Conservation (phyloP, 768 basidiomycete species). For the Paxillus rubicundulus region DNA sequence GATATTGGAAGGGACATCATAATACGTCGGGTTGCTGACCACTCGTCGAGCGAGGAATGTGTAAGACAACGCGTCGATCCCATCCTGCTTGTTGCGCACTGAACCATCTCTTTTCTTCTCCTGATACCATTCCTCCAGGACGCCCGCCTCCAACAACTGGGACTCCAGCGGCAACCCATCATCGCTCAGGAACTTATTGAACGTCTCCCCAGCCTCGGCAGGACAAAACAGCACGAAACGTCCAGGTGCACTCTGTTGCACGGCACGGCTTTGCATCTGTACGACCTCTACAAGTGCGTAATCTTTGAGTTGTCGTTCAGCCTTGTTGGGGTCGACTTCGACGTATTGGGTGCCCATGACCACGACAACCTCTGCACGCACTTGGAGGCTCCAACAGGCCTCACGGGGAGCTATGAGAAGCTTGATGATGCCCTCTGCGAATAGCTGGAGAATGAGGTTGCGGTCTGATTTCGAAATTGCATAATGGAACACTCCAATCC, state of each 20-base stretch:
- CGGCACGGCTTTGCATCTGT: conserved; percentile 88
- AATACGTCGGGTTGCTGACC: conserved; percentile 80
- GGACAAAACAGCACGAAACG: conserved; percentile 89
- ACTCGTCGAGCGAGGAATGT: conserved; percentile 76
- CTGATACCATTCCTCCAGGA: conserved; percentile 48
- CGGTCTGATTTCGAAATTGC: conserved; percentile 68
- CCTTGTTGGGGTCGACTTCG: conserved; percentile 42
- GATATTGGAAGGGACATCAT: conserved; percentile 49
- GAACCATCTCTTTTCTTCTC: conserved; percentile 36
- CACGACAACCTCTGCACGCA: conserved; percentile 76
- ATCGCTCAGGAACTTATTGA: conserved; percentile 72
- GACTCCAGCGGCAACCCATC: conserved; percentile 93
- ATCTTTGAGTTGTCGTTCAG: conserved; percentile 70
- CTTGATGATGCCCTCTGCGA: conserved; percentile 72
- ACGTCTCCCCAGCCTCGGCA: conserved; percentile 76
- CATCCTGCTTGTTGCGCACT: conserved; percentile 57
- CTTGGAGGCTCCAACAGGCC: conserved; percentile 85
- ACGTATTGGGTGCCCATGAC: conserved; percentile 93
- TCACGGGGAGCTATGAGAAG: conserved; percentile 83
- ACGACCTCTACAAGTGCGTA: conserved; percentile 81
- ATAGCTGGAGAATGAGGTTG: conserved; percentile 73
- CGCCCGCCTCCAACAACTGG: conserved; percentile 50
- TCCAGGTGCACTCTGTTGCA: conserved; percentile 57
- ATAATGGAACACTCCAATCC: conserved; percentile 85
- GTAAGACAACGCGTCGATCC: conserved; percentile 75